phyloP scores from a whole-genome alignment of 805 yeast species.

The Sugiyamaella marilandica region DNA sequence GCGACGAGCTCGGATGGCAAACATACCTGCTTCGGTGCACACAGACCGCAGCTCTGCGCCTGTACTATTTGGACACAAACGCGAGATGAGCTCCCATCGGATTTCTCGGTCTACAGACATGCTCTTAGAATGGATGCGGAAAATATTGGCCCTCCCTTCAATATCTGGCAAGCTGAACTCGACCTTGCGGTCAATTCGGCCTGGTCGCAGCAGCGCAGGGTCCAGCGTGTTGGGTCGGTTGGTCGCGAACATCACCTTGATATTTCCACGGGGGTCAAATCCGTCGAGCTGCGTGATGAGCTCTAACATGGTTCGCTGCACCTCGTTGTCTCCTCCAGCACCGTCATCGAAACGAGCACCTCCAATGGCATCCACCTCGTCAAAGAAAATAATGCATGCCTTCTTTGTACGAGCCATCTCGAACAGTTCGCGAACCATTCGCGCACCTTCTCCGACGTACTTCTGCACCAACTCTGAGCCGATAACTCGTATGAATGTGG shows the following conservation, averaged over 20 bases:
- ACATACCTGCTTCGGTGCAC: conserved; percentile 99
- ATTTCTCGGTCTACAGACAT: conserved; percentile 98
- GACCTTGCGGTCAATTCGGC: conserved; percentile 97
- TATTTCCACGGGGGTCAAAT: conserved; percentile 97
- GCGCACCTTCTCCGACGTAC: conserved; percentile 99
- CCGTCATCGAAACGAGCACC: conserved; percentile 99
- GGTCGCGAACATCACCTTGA: conserved; percentile 99
- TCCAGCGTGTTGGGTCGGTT: conserved; percentile 97
- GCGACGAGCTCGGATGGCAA: conserved; percentile 96
- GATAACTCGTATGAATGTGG: conserved; percentile 95
- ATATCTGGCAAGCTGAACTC: conserved; percentile 95
- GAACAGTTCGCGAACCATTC: conserved; percentile 97
- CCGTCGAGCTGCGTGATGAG: conserved; percentile 97
- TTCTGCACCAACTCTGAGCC: conserved; percentile 98
- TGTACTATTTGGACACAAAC: conserved; percentile 96
- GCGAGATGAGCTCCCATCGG: conserved; percentile 96
- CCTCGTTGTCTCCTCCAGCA: conserved; percentile 99
- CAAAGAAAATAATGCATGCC: conserved; percentile 96
- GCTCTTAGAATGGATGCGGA: conserved; percentile 93
- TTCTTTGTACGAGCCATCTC: conserved; percentile 99
- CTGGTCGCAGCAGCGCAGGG: conserved; percentile 96
- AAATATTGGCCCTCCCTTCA: conserved; percentile 96
- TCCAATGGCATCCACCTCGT: conserved; percentile 98
- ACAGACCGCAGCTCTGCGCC: conserved; percentile 99
- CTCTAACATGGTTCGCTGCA: conserved; percentile 98